These are phyloP conservation scores for Amaranthus tricolor DNA, from an alignment of 179 eudicot species.

Conservation along the genomic window DNA sequence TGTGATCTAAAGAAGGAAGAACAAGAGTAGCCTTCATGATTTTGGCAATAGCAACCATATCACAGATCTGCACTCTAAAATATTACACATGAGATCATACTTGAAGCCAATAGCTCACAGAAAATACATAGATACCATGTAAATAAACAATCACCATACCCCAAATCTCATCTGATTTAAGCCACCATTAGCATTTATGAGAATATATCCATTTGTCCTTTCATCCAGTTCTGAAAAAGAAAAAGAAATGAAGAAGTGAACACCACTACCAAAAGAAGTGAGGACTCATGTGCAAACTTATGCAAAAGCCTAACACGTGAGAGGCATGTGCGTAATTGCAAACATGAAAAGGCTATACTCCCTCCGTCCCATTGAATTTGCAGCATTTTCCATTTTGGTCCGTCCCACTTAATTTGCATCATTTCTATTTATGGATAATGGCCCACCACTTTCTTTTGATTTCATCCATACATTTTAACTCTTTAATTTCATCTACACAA, in stretches of 20 bases:
- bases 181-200: conserved; percentile 97
- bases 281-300: background rate
- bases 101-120: conserved; percentile 15
- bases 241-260: conserved; percentile 18
- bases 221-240: conserved; percentile 56
- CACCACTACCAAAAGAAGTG: background rate
- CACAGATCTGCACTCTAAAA: conserved; percentile 98
- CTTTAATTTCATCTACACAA: too few species aligned
- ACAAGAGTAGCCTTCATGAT: conserved; percentile 97
- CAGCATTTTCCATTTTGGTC: too few species aligned
- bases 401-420: too few species aligned
- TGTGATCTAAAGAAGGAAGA: conserved; percentile 95
- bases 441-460: too few species aligned
- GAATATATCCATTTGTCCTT: conserved; percentile 81
- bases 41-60: conserved; percentile 99
- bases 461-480: too few species aligned
- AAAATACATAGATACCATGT: conserved; percentile 18
- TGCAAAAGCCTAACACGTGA: background rate
- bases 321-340: background rate
- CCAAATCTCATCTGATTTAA: conserved; percentile 99
- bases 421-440: too few species aligned
- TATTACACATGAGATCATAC: conserved; percentile 43
- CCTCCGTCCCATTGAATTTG: too few species aligned
- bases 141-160: conserved; percentile 66
- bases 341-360: background rate